A percentile compares a stretch with the other conserved stretches of the same genome.
Evolutionary conservation across 805 yeast species (phyloP).

Genomic region (Sugiyamaella marilandica): DNA sequence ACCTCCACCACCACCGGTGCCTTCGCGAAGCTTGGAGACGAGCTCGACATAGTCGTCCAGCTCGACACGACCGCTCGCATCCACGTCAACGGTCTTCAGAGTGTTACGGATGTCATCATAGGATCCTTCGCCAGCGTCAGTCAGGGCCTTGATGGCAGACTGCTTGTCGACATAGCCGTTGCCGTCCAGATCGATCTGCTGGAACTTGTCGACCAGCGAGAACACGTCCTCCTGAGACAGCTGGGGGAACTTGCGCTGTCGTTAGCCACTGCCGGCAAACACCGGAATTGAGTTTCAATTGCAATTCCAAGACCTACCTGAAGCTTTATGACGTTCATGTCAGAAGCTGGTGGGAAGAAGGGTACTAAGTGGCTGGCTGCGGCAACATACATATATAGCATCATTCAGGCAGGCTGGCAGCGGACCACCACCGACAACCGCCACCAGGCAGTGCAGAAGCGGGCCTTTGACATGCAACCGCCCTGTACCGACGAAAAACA

Average conservation of each 20-base stretch:
- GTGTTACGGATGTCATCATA: slow-evolving; percentile 95
- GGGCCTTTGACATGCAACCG: too few relatives aligned
- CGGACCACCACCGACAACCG: background rate
- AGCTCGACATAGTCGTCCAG: slow-evolving; percentile 88
- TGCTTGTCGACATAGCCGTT: slow-evolving; percentile 93
- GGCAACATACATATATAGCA: background rate
- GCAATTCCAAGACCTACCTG: slow-evolving; percentile 14
- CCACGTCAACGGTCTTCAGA: slow-evolving; percentile 83
- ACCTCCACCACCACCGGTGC: too few relatives aligned
- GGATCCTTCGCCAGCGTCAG: slow-evolving; percentile 71
- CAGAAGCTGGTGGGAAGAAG: background rate
- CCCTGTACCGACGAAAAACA: too few relatives aligned
- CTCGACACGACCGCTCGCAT: slow-evolving; percentile 96
- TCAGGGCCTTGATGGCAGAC: slow-evolving; percentile 76
- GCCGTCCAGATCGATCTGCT: slow-evolving; percentile 77
- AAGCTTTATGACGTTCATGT: slow-evolving; percentile 17
- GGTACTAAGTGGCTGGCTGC: slow-evolving; percentile 3
- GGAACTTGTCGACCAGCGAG: slow-evolving; percentile 77
- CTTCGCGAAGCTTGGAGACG: slow-evolving; percentile 70
- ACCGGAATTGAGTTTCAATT: background rate
- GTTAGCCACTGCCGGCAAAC: background rate
- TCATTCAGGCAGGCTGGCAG: background rate
- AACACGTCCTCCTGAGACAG: slow-evolving; percentile 84
- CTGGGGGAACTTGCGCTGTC: slow-evolving; percentile 75
- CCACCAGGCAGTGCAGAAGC: too few relatives aligned